Evolutionary conservation across 2,329 filamentous ascomycete species (phyloP), one percentile per base, ranked within the genome.

Genomic region (Stromatinia cepivora): DNA sequence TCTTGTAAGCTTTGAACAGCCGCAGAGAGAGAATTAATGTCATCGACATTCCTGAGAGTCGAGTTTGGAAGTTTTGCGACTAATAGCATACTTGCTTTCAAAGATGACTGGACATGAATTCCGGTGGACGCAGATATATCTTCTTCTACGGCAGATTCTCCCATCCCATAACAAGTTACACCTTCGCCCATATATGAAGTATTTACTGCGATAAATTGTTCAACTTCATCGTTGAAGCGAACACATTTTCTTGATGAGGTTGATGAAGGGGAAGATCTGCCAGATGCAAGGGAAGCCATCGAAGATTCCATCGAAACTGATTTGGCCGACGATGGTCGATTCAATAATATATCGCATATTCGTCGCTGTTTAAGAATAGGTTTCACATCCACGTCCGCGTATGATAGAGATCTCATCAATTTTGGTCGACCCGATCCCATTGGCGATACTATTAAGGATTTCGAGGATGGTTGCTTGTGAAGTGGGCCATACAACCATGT

Each of bases 401-500:
- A 53, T 31, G 57, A 62, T 31, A 52, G 8, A 5, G 57, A 63
- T 46, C 56, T 63, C 48, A 25, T 58, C 20, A 46, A 34, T 42
- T 63, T 45, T 42, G 42, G 39, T 45, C 48, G 45, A 63, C 15
- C 88, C 0, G 87, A 88, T 81, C 79, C 83, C 79, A 17, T 80
- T 80, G 69, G 87, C 25, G 34, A 36, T 36, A 22, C 13, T 22
- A 25, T 17, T 34, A 28, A 20, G 20, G 17, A 54, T 17, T 42
- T 48, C 3, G 50, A 64, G 36, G 57, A 45, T 6, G 20, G 31
- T 20, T 5, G 34, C 0, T 90, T 90, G 79, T 97, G 94, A 62
- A 97, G 81, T 17, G 95, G 95, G 0, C 95, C 95, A 77, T 98
- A 99, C 0, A 99, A 84, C 95, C 94, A 99, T 58, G 94, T 97